Conservation (phyloP, 306 rosid genomes). For the Cyclanthera cordifolia region DNA sequence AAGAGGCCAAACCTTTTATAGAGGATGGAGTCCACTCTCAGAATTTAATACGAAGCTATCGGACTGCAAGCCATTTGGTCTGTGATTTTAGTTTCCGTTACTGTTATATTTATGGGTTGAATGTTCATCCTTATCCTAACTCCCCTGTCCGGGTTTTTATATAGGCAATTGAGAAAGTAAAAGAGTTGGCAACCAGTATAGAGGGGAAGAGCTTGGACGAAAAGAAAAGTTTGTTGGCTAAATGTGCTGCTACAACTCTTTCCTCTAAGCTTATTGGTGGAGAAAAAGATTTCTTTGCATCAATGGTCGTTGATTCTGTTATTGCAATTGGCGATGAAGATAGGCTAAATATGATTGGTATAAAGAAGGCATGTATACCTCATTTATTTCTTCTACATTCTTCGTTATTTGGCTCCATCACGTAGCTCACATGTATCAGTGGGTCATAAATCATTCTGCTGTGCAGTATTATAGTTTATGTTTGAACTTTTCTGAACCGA, state of each 20-base stretch:
- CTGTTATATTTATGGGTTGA: not conserved
- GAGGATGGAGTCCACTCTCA: slow-evolving; percentile 97
- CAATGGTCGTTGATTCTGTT: slow-evolving; percentile 92
- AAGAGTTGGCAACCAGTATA: slow-evolving; percentile 73
- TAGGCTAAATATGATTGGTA: slow-evolving; percentile 93
- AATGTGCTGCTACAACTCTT: slow-evolving; percentile 95
- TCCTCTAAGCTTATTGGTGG: slow-evolving; percentile 98
- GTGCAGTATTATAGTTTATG: not conserved
- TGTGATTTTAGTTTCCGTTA: not conserved
- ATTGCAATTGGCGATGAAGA: slow-evolving; percentile 80
- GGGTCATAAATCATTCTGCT: not conserved
- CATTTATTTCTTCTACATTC: not conserved
- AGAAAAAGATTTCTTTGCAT: slow-evolving; percentile 89
- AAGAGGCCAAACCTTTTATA: slow-evolving; percentile 90
- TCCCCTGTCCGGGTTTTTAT: not conserved
- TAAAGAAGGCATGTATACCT: slow-evolving; percentile 57
- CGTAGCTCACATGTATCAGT: not conserved
- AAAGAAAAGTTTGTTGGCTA: slow-evolving; percentile 74
- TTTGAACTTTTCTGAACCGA: not conserved
- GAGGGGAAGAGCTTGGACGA: slow-evolving; percentile 95
- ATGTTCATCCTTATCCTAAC: slow-evolving; percentile 17
- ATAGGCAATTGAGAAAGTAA: slow-evolving; percentile 78
- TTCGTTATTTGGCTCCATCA: not conserved
- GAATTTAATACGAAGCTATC: slow-evolving; percentile 74
- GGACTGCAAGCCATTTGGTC: slow-evolving; percentile 73